Evolutionary conservation across 495 filamentous ascomycete genomes (phyloP).

Genomic region (Penicillium fimorum): DNA sequence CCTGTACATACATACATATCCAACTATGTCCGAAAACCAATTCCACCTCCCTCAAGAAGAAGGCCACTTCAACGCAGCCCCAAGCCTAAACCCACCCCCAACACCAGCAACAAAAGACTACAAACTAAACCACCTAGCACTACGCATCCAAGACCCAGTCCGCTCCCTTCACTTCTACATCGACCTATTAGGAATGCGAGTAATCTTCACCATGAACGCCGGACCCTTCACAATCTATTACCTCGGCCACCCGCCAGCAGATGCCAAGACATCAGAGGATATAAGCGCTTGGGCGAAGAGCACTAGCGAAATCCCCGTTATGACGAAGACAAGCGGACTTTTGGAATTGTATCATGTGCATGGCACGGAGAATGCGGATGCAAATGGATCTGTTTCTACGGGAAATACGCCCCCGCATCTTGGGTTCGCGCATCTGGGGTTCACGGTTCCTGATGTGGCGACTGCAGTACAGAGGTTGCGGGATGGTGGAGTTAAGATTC

Average conservation of each 20-base stretch:
- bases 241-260: constrained; percentile 38
- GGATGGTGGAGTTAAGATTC: constrained; percentile 28
- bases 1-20: neutral
- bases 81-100: constrained; percentile 28
- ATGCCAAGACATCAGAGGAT: constrained; percentile 18
- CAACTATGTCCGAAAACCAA: constrained; percentile 7
- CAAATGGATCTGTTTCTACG: constrained; percentile 19
- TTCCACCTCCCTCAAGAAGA: constrained; percentile 19
- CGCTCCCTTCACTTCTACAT: constrained; percentile 47
- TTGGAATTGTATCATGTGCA: constrained; percentile 41
- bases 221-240: constrained; percentile 47
- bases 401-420: constrained; percentile 36
- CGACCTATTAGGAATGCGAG: constrained; percentile 48
- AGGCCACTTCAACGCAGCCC: constrained; percentile 32
- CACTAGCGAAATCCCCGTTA: constrained; percentile 23
- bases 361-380: constrained; percentile 24
- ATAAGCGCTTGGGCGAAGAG: constrained; percentile 27
- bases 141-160: constrained; percentile 40
- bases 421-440: constrained; percentile 43
- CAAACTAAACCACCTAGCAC: constrained; percentile 47
- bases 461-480: constrained; percentile 33
- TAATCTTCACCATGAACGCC: constrained; percentile 47
- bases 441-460: constrained; percentile 37
- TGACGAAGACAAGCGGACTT: constrained; percentile 33
- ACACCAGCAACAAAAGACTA: constrained; percentile 37